Percentiles rank a stretch among this genome's conserved stretches.
Conservation (phyloP, 2,329 filamentous ascomycete genomes). For the Fusarium veterinarium region DNA sequence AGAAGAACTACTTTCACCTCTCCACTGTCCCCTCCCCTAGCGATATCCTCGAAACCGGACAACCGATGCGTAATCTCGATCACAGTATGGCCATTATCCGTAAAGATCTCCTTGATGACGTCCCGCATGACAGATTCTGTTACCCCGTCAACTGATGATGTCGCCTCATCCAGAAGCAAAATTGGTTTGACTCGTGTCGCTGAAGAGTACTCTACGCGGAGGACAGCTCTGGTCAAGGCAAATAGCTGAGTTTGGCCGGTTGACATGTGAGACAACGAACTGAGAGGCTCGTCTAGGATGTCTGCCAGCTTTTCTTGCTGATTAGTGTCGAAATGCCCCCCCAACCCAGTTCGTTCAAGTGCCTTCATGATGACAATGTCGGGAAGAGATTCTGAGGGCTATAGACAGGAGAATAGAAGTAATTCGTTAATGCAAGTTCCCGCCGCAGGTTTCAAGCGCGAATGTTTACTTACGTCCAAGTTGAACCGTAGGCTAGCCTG, state of each 20-base stretch:
- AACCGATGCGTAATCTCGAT: not conserved
- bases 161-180: not conserved
- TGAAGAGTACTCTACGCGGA: not conserved
- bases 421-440: not conserved
- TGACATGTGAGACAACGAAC: not conserved
- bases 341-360: not conserved
- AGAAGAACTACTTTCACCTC: not conserved
- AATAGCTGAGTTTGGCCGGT: not conserved
- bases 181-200: fast-evolving
- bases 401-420: fast-evolving
- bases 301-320: fast-evolving
- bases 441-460: too few species aligned
- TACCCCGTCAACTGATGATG: not conserved
- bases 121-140: not conserved
- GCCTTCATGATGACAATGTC: fast-evolving
- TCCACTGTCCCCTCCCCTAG: fast-evolving
- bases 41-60: too few species aligned
- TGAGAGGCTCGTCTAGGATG: not conserved
- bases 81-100: not conserved
- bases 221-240: not conserved
- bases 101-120: not conserved
- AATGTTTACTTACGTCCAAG: not conserved
- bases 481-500: not conserved
- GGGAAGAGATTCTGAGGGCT: not conserved
- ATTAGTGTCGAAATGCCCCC: not conserved